Evolutionary conservation across 169 alveolate species (phyloP).

Genomic region (Plasmodium blacklocki): DNA sequence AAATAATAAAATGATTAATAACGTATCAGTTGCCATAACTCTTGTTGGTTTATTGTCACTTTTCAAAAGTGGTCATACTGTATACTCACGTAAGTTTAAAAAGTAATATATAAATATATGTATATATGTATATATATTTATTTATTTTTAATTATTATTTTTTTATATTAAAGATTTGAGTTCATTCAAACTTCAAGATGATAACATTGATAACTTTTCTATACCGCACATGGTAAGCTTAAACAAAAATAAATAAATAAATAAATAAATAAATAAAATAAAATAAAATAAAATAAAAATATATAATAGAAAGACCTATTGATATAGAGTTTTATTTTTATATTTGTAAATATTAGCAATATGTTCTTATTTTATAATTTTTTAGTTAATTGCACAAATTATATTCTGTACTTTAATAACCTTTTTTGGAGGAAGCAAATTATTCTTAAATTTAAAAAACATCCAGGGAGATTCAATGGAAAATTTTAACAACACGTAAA

Average conservation of each 20-base stretch:
- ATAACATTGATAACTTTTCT: conserved; percentile 50
- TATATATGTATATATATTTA: not conserved
- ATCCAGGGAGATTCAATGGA: not conserved
- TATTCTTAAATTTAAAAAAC: conserved; percentile 33
- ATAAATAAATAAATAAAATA: no score
- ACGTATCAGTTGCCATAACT: conserved; percentile 31
- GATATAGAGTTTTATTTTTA: not conserved
- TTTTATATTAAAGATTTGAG: conserved; percentile 8
- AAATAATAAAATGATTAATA: conserved; percentile 8
- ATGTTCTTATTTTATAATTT: not conserved
- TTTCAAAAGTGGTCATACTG: conserved; percentile 52
- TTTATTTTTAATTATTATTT: not conserved
- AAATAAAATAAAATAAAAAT: not conserved
- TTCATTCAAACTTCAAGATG: conserved; percentile 40
- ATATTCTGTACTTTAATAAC: conserved; percentile 59
- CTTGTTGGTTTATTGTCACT: conserved; percentile 54
- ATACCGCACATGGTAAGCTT: conserved; percentile 21
- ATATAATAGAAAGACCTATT: not conserved
- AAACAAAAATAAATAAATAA: no score
- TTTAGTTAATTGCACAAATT: conserved; percentile 46
- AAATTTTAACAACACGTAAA: conserved; percentile 43
- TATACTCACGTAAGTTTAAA: conserved; percentile 38
- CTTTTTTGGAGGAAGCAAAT: conserved; percentile 64
- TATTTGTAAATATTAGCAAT: not conserved
- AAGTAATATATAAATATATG: not conserved